Conservation (phyloP, 768 basidiomycete genomes). For the Boletus rufocinnamomeus region DNA sequence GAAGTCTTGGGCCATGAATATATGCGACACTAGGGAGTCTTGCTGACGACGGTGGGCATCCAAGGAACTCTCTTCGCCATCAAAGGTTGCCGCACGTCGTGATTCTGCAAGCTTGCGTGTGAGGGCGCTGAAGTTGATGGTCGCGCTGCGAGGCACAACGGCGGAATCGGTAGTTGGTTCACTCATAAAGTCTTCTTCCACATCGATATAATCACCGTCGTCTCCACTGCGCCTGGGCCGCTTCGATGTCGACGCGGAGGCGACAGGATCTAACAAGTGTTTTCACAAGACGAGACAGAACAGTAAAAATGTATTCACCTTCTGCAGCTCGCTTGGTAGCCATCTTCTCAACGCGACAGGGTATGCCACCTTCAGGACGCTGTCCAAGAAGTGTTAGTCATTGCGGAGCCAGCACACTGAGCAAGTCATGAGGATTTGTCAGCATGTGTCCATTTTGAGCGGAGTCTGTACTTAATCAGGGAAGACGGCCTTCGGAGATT, state of each 20-base stretch:
- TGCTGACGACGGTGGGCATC: constrained; percentile 72
- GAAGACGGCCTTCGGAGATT: constrained; percentile 35
- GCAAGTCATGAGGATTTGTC: constrained; percentile 23
- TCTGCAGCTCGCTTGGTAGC: constrained; percentile 42
- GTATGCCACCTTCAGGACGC: not conserved
- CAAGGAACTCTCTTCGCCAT: constrained; percentile 51
- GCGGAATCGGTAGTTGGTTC: constrained; percentile 36
- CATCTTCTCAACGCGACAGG: constrained; percentile 26
- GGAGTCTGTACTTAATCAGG: constrained; percentile 33
- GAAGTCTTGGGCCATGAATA: constrained; percentile 85
- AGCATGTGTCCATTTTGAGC: constrained; percentile 34
- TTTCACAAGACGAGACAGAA: not conserved
- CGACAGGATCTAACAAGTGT: constrained; percentile 23
- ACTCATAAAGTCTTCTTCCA: constrained; percentile 54
- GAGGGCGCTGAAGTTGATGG: constrained; percentile 86
- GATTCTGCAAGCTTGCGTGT: constrained; percentile 76
- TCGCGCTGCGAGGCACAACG: constrained; percentile 67
- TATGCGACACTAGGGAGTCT: constrained; percentile 75
- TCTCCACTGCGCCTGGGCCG: constrained; percentile 47
- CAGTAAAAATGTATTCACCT: constrained; percentile 30
- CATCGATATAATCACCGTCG: constrained; percentile 58
- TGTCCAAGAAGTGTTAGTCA: constrained; percentile 13
- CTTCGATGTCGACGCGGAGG: constrained; percentile 37
- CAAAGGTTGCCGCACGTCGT: constrained; percentile 43
- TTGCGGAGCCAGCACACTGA: not conserved